Base-by-base conservation (phyloP, 768 basidiomycete genomes). In the Podaxis pistillaris region DNA sequence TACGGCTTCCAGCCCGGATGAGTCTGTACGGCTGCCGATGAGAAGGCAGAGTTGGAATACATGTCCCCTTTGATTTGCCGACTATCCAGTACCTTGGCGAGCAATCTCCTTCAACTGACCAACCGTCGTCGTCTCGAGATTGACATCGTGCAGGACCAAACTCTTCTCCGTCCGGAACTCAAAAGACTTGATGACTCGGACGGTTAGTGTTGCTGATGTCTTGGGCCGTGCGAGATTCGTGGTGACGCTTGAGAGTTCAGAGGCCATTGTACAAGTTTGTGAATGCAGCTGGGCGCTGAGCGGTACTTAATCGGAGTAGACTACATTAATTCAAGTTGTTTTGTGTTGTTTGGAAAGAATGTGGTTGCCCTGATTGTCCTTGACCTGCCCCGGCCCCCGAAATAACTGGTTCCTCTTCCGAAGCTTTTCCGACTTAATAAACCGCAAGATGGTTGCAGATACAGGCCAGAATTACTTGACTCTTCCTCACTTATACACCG, bases 161-260 rank as follows among this genome's bases (percentile, higher is more conserved):
- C 86, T 89, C 67, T 89, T 89, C 72, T 94, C 91, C 59, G 95
- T 98, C 60, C 96, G 85, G 74, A 86, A 98, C 70, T 87, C 88
- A 73, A 99, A 96, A 19, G 93, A 94, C 72, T 99, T 99, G 78
- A 99, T 93, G 65, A 98, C 83, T 36, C 96, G 88, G 54, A 98
- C 74, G 6, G 96, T 98, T 62, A 98, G 76, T 4, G 93, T 94
- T 22, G 94, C 93, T 64, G 86, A 81, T 2, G 89, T 88, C 67
- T 77, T 82, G 9, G 93, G 90, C 2, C 82, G 79, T 30, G 86
- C 79, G 58, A 83, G 77, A 75, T 89, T 94, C 47, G 88, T 87
- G 46, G 87, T 79, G 37, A 75, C 68, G 60, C 78, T 54, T 77
- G 76, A 59, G 59, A 58, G 12, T 33, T 67, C 64, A 36, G 66